Percentiles rank a stretch among this genome's conserved stretches.
phyloP scores from a whole-genome alignment of 169 alveolate species.

The Toxoplasma gondii region DNA sequence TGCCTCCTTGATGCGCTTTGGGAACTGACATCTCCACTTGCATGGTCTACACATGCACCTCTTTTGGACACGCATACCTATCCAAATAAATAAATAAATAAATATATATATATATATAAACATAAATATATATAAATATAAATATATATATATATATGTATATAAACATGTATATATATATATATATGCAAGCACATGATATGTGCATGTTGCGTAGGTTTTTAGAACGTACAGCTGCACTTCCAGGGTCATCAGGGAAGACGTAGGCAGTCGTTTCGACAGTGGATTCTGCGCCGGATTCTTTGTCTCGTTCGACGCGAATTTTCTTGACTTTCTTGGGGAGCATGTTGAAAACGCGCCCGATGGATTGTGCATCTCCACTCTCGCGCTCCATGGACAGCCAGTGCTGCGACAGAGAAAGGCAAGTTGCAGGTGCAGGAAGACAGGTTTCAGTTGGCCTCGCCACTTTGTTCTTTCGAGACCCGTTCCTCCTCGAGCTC shows the following conservation, averaged over 20 bases:
- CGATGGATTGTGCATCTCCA: conserved; percentile 32
- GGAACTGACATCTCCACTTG: too few species aligned
- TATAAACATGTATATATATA: not conserved
- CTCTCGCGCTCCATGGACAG: conserved; percentile 48
- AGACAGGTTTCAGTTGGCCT: conserved; percentile 35
- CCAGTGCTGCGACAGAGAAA: conserved; percentile 48
- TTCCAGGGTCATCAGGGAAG: conserved; percentile 52
- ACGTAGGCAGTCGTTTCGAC: conserved; percentile 23
- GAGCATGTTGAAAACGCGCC: conserved; percentile 44
- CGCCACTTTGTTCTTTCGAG: too few species aligned
- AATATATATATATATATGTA: too few species aligned
- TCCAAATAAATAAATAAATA: too few species aligned
- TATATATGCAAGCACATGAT: not conserved
- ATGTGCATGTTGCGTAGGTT: not conserved
- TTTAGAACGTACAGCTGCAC: conserved; percentile 21
- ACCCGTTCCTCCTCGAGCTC: too few species aligned
- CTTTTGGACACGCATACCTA: too few species aligned
- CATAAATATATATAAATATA: not conserved
- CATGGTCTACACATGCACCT: too few species aligned
- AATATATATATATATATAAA: too few species aligned
- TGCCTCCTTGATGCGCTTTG: too few species aligned
- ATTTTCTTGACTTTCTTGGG: conserved; percentile 50
- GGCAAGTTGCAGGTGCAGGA: conserved; percentile 70
- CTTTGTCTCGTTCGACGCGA: conserved; percentile 1
- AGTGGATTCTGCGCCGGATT: conserved; percentile 18